Base-by-base conservation (phyloP, 2,329 filamentous ascomycete genomes). In the Paradendryphiella salina region DNA sequence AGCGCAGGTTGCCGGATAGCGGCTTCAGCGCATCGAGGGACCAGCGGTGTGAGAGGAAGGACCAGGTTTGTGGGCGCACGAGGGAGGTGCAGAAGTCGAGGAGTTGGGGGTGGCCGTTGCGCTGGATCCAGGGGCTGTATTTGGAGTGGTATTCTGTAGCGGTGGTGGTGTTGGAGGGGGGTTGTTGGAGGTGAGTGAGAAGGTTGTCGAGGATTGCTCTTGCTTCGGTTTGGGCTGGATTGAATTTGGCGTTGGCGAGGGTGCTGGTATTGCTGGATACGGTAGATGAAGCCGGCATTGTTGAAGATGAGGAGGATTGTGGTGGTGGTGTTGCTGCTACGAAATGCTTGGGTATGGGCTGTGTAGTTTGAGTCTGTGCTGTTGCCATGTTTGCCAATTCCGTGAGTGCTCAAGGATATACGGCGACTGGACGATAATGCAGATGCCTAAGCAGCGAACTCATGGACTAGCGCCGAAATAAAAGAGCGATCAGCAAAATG, bases 61-160 rank as follows among this genome's bases (percentile, higher is more conserved):
- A 38, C 66, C 63, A 66, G 1, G 66, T 48, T 44, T 59, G 59
- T 0, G 66, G 62, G 1, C 66, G 51, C 3, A 70, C 32, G 35
- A 58, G 56, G 0, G 51, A 46, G 23, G 59, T 57, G 33, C 62
- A 54, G 18, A 65, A 62, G 2, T 59, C 34, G 11, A 58, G 53
- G 4, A 70, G 57, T 8, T 42, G 44, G 7, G 58, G 42, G 1
- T 45, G 43, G 18, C 18, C 29, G 43, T 70, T 59, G 10, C 57
- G 50, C 1, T 55, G 23, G 8, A 63, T 40, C 60, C 62, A 70
- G 23, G 50, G 43, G 0, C 46, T 46, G 42, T 70, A 71, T 35
- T 13, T 21, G 11, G 31, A 63, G 23, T 64, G 20, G 1, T 23
- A 18, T 46, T 33, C 47, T 59, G 14, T 60, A 60, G 2, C 9